Conservation (phyloP, 108 stramenopile species). For the Cyclotella cryptica region DNA sequence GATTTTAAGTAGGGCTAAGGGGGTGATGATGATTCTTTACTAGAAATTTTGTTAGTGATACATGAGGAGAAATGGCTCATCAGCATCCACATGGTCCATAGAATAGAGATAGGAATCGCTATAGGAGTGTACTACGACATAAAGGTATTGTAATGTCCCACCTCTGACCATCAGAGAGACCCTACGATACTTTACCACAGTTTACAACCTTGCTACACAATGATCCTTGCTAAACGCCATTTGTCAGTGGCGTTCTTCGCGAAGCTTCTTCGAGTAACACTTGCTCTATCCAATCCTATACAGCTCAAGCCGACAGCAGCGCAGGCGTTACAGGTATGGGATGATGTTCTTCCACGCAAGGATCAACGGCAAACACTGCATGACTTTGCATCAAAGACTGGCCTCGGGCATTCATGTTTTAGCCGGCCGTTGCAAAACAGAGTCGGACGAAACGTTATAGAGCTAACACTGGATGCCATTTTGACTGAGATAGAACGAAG, state of each 20-base stretch:
- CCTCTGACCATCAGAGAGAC: too few relatives aligned
- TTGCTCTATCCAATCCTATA: background rate
- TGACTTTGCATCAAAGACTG: constrained; percentile 33
- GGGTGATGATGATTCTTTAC: too few relatives aligned
- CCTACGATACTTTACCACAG: too few relatives aligned
- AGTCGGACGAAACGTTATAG: constrained; percentile 34
- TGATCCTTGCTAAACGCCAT: too few relatives aligned
- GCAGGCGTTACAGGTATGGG: constrained; percentile 51
- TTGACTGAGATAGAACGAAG: constrained; percentile 45
- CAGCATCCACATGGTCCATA: too few relatives aligned
- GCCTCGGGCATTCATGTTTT: constrained; percentile 52
- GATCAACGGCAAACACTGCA: constrained; percentile 34
- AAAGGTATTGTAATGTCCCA: too few relatives aligned
- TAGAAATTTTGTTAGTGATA: too few relatives aligned
- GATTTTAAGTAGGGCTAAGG: too few relatives aligned
- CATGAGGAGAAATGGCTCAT: too few relatives aligned
- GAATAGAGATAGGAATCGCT: too few relatives aligned
- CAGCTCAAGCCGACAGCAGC: background rate
- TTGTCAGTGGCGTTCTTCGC: background rate
- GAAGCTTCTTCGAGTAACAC: constrained; percentile 1
- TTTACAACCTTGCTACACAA: too few relatives aligned
- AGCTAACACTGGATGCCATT: constrained; percentile 53
- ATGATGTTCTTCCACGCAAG: constrained; percentile 37
- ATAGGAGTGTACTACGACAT: too few relatives aligned
- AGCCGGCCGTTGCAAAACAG: constrained; percentile 32